Conservation (phyloP, 495 filamentous ascomycete species). For the Penicillium waksmanii region DNA sequence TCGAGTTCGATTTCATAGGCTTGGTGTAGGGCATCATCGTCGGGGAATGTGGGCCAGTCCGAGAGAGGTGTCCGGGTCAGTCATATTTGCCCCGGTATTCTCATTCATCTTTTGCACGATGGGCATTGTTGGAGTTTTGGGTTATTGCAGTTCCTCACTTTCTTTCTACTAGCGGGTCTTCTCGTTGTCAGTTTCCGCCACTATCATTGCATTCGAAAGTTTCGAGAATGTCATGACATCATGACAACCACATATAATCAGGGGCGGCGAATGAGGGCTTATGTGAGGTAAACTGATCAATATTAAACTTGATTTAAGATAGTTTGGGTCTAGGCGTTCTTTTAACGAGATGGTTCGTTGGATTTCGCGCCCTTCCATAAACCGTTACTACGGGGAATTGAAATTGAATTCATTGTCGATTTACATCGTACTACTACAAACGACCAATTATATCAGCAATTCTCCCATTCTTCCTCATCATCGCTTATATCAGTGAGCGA, state of each 20-base stretch:
- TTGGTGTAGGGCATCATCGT: conserved; percentile 34
- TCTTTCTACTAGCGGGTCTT: background rate
- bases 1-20: conserved; percentile 32
- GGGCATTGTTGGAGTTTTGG: background rate
- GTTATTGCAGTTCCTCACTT: background rate
- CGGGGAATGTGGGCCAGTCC: conserved; percentile 9
- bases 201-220: background rate
- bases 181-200: background rate
- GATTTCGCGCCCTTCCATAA: too few relatives aligned
- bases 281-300: background rate
- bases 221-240: background rate
- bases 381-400: too few relatives aligned
- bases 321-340: background rate
- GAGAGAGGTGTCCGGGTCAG: conserved; percentile 4
- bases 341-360: too few relatives aligned
- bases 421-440: too few relatives aligned
- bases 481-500: too few relatives aligned
- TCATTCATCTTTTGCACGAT: background rate
- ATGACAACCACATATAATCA: background rate
- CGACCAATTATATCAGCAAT: too few relatives aligned
- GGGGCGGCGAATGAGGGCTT: background rate
- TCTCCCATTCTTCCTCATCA: too few relatives aligned
- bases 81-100: background rate
- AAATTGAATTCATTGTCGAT: too few relatives aligned
- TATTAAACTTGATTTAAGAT: background rate